A percentile compares a stretch with the other conserved stretches of the same genome.
phyloP scores from a whole-genome alignment of 768 basidiomycete species.

The Lactarius vividus region DNA sequence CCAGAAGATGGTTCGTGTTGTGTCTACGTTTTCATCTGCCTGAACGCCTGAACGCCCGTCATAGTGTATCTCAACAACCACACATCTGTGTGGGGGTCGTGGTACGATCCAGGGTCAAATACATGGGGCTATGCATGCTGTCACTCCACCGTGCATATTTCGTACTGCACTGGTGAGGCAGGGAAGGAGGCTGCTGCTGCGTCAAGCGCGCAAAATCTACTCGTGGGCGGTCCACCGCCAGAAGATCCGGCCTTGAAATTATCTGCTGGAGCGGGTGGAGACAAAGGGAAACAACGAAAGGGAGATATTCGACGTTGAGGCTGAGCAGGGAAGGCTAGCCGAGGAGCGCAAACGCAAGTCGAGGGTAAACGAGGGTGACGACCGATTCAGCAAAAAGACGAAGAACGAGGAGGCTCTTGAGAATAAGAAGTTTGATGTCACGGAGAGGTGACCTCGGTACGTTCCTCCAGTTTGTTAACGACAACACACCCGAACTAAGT shows the following conservation, averaged over 20 bases:
- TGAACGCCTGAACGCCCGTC: slow-evolving; percentile 14
- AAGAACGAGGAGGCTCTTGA: slow-evolving; percentile 80
- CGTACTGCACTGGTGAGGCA: slow-evolving; percentile 87
- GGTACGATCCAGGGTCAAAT: slow-evolving; percentile 68
- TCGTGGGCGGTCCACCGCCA: slow-evolving; percentile 36
- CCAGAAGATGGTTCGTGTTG: slow-evolving; percentile 82
- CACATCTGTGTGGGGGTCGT: slow-evolving; percentile 96
- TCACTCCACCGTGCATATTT: slow-evolving; percentile 79
- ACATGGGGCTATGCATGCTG: slow-evolving; percentile 96
- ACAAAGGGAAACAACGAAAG: slow-evolving; percentile 31
- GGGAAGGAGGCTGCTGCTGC: slow-evolving; percentile 77
- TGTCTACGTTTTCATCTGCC: slow-evolving; percentile 9
- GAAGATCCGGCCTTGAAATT: slow-evolving; percentile 19
- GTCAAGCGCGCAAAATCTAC: slow-evolving; percentile 69
- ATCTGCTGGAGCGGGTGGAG: slow-evolving; percentile 4
- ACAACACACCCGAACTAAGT: background rate
- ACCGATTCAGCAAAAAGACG: slow-evolving; percentile 75
- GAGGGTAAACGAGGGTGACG: slow-evolving; percentile 47
- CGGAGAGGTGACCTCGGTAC: slow-evolving; percentile 84
- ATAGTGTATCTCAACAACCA: slow-evolving; percentile 91
- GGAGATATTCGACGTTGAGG: slow-evolving; percentile 23
- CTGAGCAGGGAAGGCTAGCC: slow-evolving; percentile 29
- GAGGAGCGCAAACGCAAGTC: slow-evolving; percentile 35
- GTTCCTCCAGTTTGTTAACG: slow-evolving; percentile 30
- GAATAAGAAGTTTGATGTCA: slow-evolving; percentile 70